Evolutionary conservation across 1,139 yeast genomes (phyloP).

Genomic region (Sugiyamaella xylanicola): DNA sequence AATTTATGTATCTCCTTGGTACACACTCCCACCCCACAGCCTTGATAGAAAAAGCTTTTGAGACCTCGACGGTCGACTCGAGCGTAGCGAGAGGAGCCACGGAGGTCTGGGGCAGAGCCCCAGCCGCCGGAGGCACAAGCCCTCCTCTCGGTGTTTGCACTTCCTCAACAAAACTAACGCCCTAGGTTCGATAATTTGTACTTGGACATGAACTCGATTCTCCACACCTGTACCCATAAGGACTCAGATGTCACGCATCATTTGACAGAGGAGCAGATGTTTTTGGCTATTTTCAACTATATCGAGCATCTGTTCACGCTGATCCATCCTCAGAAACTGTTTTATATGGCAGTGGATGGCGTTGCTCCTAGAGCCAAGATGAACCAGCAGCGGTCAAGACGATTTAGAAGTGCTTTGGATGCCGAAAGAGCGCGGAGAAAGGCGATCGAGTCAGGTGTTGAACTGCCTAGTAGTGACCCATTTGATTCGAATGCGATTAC

Average conservation of each 20-base stretch:
- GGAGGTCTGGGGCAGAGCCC: constrained; percentile 2
- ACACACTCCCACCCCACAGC: no score
- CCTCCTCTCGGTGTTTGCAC: neutral
- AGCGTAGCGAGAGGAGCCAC: neutral
- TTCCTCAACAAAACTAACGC: constrained; percentile 16
- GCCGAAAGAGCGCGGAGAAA: constrained; percentile 72
- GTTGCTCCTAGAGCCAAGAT: constrained; percentile 98
- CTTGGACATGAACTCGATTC: constrained; percentile 95
- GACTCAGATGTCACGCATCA: constrained; percentile 48
- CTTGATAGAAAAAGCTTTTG: neutral
- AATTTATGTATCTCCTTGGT: no score
- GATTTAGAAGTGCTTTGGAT: constrained; percentile 93
- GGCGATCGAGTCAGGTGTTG: constrained; percentile 64
- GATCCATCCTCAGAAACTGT: constrained; percentile 81
- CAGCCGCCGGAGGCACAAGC: constrained; percentile 8
- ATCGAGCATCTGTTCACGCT: constrained; percentile 90
- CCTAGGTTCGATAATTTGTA: constrained; percentile 79
- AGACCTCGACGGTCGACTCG: neutral
- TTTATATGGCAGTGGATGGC: constrained; percentile 98
- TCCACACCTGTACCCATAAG: constrained; percentile 70
- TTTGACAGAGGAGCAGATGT: constrained; percentile 88
- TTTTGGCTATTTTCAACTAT: constrained; percentile 87
- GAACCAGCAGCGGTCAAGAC: constrained; percentile 96
- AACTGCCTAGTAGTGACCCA: constrained; percentile 59
- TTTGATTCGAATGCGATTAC: constrained; percentile 94